phyloP scores from a whole-genome alignment of 176 grass and related monocot genomes.

The Aegilops bicornis region DNA sequence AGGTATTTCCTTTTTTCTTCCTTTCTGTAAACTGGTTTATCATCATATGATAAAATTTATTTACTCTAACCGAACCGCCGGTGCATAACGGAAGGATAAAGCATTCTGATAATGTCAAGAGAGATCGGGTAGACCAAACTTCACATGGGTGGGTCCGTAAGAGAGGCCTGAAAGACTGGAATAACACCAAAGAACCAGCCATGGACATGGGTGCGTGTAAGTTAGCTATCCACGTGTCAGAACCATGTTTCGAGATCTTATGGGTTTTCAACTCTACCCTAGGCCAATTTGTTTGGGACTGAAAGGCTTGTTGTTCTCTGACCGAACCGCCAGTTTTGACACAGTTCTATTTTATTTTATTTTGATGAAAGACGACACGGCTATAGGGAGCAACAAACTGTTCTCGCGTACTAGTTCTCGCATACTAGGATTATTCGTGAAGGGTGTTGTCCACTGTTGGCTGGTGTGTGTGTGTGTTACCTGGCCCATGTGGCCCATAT shows the following conservation, averaged over 20 bases:
- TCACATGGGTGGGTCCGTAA: too few species aligned
- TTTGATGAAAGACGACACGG: background rate
- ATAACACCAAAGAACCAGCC: too few species aligned
- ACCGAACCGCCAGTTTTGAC: background rate
- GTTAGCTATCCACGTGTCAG: too few species aligned
- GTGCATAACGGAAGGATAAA: too few species aligned
- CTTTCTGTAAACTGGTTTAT: background rate
- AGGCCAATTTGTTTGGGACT: too few species aligned
- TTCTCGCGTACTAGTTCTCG: background rate
- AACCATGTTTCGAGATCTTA: too few species aligned
- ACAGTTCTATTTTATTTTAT: background rate
- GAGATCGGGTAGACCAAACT: too few species aligned
- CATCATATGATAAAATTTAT: conserved; percentile 17
- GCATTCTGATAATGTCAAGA: too few species aligned
- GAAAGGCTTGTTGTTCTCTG: background rate
- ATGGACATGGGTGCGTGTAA: too few species aligned
- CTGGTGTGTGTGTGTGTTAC: too few species aligned
- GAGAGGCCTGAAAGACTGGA: too few species aligned
- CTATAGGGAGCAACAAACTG: background rate
- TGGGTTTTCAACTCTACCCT: too few species aligned
- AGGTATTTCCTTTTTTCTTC: conserved; percentile 53
- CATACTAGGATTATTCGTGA: background rate
- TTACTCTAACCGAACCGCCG: background rate
- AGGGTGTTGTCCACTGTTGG: background rate
- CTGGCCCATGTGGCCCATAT: background rate